A percentile compares a stretch with the other conserved stretches of the same genome.
These are phyloP conservation scores for Rhododendron ferrugineum DNA, from an alignment of 148 eudicot genomes.

Conservation along the genomic window DNA sequence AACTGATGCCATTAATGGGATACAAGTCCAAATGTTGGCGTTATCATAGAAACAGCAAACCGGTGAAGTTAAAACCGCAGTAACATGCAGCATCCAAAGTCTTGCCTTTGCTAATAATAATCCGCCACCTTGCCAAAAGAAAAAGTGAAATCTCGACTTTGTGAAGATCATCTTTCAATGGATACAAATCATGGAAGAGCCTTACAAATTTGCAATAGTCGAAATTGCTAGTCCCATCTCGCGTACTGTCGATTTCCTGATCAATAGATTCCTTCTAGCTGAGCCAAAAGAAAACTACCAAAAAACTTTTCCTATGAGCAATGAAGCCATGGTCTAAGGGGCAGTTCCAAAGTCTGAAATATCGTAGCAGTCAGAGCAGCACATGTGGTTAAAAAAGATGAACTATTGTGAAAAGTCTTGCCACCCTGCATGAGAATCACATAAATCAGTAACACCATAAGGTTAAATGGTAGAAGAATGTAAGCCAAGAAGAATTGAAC, in stretches of 20 bases:
- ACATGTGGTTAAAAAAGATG: background rate
- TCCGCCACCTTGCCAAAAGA: background rate
- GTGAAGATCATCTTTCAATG: background rate
- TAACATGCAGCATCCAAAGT: background rate
- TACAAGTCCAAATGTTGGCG: background rate
- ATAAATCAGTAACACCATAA: background rate
- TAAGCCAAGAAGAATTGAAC: background rate
- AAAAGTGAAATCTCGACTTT: background rate
- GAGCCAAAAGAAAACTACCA: background rate
- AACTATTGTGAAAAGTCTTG: background rate
- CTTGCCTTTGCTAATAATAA: background rate
- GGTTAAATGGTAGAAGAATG: background rate
- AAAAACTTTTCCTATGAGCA: background rate
- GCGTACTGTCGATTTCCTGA: background rate
- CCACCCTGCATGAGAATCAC: background rate
- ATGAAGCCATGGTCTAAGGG: background rate
- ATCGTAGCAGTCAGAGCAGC: background rate
- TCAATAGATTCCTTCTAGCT: background rate
- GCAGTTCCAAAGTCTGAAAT: background rate
- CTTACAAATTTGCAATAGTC: background rate
- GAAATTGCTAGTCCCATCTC: background rate
- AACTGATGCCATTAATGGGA: background rate
- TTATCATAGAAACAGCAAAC: background rate
- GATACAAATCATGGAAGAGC: background rate
- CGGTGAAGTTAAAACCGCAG: background rate